phyloP scores from a whole-genome alignment of 306 rosid species.

The Carpinus viminea region DNA sequence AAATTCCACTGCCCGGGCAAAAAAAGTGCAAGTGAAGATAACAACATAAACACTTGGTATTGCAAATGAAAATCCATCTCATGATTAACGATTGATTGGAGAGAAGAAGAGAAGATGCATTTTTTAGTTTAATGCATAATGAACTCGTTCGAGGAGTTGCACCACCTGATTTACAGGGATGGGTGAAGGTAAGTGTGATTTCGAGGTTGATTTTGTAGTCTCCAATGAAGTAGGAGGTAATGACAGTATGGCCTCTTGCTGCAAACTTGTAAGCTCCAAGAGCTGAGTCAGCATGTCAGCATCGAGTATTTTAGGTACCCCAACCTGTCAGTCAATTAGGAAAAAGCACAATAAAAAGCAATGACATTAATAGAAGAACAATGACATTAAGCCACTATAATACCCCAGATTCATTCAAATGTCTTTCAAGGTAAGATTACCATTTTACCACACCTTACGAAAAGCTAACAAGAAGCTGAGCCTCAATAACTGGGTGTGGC shows the following conservation, averaged over 20 bases:
- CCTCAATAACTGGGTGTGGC: background rate
- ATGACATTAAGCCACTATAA: too few relatives aligned
- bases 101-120: constrained; percentile 3
- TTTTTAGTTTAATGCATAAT: constrained; percentile 76
- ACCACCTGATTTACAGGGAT: constrained; percentile 70
- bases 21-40: too few relatives aligned
- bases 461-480: too few relatives aligned
- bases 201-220: constrained; percentile 42
- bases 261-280: constrained; percentile 85
- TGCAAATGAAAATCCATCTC: too few relatives aligned
- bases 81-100: constrained; percentile 13
- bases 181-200: constrained; percentile 35
- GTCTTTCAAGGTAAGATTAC: too few relatives aligned
- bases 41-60: too few relatives aligned
- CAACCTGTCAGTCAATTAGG: constrained; percentile 43
- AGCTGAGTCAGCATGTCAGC: constrained; percentile 94
- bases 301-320: constrained; percentile 78
- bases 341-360: background rate
- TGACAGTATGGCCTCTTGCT: constrained; percentile 69
- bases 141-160: constrained; percentile 91
- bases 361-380: background rate
- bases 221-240: constrained; percentile 41
- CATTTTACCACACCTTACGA: too few relatives aligned
- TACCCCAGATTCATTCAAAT: too few relatives aligned
- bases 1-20: too few relatives aligned